Conservation (phyloP, 768 basidiomycete species). For the Tulasnella sp. region DNA sequence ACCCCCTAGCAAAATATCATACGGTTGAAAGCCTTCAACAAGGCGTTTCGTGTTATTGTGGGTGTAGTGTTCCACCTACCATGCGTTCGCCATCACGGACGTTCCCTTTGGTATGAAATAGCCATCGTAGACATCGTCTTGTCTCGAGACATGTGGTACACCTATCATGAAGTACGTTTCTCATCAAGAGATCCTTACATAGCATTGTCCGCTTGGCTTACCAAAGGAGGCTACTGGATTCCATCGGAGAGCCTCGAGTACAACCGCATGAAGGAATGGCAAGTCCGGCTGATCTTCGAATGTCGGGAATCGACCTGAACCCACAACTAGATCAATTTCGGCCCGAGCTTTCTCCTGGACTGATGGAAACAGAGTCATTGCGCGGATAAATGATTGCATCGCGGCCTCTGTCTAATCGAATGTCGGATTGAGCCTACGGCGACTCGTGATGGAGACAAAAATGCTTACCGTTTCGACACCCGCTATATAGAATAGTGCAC, state of each 20-base stretch:
- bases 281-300: slow-evolving; percentile 36
- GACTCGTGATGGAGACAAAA: background rate
- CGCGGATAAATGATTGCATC: slow-evolving; percentile 30
- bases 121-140: slow-evolving; percentile 18
- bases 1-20: background rate
- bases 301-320: slow-evolving; percentile 41
- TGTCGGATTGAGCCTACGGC: background rate
- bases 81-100: background rate
- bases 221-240: slow-evolving; percentile 16
- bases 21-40: background rate
- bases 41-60: background rate
- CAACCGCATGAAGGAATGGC: slow-evolving; percentile 38
- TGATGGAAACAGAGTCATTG: slow-evolving; percentile 41
- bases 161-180: background rate
- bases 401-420: background rate
- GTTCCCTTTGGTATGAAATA: slow-evolving; percentile 19
- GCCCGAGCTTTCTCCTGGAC: slow-evolving; percentile 44
- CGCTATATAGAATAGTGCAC: background rate
- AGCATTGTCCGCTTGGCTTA: background rate
- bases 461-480: no score
- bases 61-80: background rate
- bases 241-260: slow-evolving; percentile 38
- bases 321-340: slow-evolving; percentile 46
- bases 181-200: background rate
- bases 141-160: background rate